These are phyloP conservation scores for Cerrena zonata DNA, from an alignment of 1,284 basidiomycete genomes.

Conservation along the genomic window DNA sequence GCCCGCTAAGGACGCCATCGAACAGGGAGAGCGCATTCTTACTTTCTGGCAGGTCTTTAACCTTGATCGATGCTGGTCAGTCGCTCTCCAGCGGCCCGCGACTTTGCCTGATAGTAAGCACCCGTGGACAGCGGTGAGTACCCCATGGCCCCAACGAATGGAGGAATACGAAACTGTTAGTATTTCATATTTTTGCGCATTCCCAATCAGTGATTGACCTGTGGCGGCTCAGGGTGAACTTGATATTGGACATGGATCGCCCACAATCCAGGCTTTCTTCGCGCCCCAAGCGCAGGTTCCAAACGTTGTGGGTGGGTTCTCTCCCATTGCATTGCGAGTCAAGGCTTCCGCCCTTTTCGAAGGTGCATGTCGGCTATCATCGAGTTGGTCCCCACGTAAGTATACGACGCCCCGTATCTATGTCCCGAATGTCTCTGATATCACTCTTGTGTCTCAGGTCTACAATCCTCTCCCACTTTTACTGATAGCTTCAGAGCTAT, in stretches of 20 bases:
- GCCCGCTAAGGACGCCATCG: constrained; percentile 47
- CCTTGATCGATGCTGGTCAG: constrained; percentile 38
- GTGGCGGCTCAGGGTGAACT: constrained; percentile 60
- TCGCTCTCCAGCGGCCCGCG: constrained; percentile 34
- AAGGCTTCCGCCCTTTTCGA: constrained; percentile 73
- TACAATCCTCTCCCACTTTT: constrained; percentile 41
- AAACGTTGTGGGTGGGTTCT: constrained; percentile 47
- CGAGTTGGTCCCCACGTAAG: constrained; percentile 56
- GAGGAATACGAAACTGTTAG: constrained; percentile 31
- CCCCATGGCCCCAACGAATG: constrained; percentile 36
- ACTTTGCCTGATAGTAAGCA: constrained; percentile 36
- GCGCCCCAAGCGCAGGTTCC: constrained; percentile 45
- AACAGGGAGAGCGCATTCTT: constrained; percentile 37
- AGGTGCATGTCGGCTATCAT: constrained; percentile 54
- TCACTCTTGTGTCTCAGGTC: constrained; percentile 25
- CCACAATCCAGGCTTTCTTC: constrained; percentile 58
- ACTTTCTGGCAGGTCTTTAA: constrained; percentile 42
- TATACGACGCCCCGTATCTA: constrained; percentile 13
- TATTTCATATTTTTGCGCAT: constrained; percentile 7
- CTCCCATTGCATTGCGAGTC: constrained; percentile 55
- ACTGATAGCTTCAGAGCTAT: constrained; percentile 54
- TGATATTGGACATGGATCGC: constrained; percentile 42
- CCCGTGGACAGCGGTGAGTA: constrained; percentile 32
- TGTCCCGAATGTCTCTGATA: constrained; percentile 11
- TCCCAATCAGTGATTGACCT: too few relatives aligned